These are phyloP conservation scores for Russula griseocarnosa DNA, from an alignment of 768 basidiomycete genomes.

Conservation along the genomic window DNA sequence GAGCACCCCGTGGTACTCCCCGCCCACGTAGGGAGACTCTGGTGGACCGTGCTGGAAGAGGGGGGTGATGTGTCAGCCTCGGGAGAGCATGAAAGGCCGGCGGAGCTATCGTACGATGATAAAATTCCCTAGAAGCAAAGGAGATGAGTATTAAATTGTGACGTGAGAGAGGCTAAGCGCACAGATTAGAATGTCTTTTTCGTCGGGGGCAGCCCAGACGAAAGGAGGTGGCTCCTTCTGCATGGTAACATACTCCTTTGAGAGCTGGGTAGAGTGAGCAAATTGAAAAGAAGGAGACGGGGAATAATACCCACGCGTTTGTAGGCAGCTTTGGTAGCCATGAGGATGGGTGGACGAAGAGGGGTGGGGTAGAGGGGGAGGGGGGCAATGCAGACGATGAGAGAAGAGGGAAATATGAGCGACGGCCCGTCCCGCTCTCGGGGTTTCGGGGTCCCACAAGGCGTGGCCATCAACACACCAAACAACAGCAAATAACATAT, in stretches of 20 bases:
- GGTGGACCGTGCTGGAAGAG: slow-evolving; percentile 78
- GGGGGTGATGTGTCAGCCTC: slow-evolving; percentile 26
- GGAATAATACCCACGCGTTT: slow-evolving; percentile 57
- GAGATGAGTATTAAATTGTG: not conserved
- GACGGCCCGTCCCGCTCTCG: slow-evolving; percentile 1
- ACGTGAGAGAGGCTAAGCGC: slow-evolving; percentile 36
- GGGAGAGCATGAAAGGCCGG: not conserved
- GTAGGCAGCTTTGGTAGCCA: slow-evolving; percentile 84
- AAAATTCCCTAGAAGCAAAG: slow-evolving; percentile 71
- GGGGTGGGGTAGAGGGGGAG: not conserved
- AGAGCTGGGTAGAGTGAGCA: slow-evolving; percentile 45
- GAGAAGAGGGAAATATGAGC: slow-evolving; percentile 6
- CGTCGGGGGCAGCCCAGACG: slow-evolving; percentile 92
- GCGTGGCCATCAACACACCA: not conserved
- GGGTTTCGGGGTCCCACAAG: not conserved
- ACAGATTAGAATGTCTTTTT: slow-evolving; percentile 97
- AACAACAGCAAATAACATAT: not conserved
- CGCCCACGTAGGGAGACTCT: slow-evolving; percentile 84
- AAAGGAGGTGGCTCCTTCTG: slow-evolving; percentile 93
- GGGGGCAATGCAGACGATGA: not conserved
- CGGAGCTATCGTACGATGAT: slow-evolving; percentile 62
- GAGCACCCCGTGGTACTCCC: slow-evolving; percentile 92
- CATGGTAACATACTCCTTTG: slow-evolving; percentile 89
- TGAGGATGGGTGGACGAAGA: slow-evolving; percentile 32
- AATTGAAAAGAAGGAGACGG: slow-evolving; percentile 22